Evolutionary conservation across 495 filamentous ascomycete species (phyloP).

Genomic region (Penicillium odoratum): DNA sequence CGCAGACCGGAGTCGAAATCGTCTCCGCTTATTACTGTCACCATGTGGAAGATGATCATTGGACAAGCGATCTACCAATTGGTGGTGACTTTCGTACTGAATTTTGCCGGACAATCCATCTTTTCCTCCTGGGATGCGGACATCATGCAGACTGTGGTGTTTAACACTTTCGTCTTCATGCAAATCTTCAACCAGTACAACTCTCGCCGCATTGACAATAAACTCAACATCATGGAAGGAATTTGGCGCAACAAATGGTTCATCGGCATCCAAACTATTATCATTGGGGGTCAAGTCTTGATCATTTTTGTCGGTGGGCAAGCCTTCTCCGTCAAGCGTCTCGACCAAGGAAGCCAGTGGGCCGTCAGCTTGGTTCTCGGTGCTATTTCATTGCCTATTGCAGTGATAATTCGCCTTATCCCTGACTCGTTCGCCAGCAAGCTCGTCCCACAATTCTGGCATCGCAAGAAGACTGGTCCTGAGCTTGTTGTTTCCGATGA

Average conservation of each 20-base stretch:
- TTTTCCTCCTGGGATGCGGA: slow-evolving; percentile 58
- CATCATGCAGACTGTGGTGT: slow-evolving; percentile 66
- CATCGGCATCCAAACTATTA: slow-evolving; percentile 76
- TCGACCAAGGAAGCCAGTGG: slow-evolving; percentile 68
- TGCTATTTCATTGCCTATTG: slow-evolving; percentile 68
- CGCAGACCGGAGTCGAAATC: slow-evolving; percentile 77
- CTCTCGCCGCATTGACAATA: slow-evolving; percentile 83
- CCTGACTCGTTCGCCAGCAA: slow-evolving; percentile 64
- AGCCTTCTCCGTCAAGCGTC: slow-evolving; percentile 63
- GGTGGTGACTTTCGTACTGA: slow-evolving; percentile 71
- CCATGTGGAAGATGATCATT: slow-evolving; percentile 95
- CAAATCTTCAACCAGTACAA: slow-evolving; percentile 87
- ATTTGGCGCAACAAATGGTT: slow-evolving; percentile 80
- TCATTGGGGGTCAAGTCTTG: slow-evolving; percentile 77
- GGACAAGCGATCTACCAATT: slow-evolving; percentile 84
- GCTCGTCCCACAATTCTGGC: slow-evolving; percentile 55
- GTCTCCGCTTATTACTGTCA: slow-evolving; percentile 70
- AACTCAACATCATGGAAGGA: slow-evolving; percentile 87
- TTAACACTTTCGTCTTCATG: slow-evolving; percentile 95
- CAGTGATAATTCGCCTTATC: slow-evolving; percentile 69
- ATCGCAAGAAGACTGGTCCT: slow-evolving; percentile 43
- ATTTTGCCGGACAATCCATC: slow-evolving; percentile 69
- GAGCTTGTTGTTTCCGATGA: slow-evolving; percentile 70
- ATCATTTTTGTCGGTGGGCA: slow-evolving; percentile 76
- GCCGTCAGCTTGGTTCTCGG: slow-evolving; percentile 71